Evolutionary conservation across 805 yeast genomes (phyloP).

Genomic region (Kluyveromyces dobzhanskii): DNA sequence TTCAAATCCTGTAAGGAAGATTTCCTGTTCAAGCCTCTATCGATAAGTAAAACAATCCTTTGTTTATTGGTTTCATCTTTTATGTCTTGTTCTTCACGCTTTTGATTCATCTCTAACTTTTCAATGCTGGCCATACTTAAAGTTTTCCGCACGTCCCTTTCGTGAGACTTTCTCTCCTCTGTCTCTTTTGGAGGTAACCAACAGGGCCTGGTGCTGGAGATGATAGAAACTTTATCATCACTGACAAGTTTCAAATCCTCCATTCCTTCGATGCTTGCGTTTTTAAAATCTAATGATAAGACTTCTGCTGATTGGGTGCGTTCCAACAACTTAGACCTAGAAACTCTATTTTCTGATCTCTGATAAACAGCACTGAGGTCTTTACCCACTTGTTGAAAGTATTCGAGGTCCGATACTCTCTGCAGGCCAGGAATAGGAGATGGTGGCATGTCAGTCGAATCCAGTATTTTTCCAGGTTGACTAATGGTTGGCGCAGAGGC

Average conservation of each 20-base stretch:
- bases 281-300: conserved; percentile 32
- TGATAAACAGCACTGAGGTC: conserved; percentile 37
- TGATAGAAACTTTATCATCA: conserved; percentile 44
- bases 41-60: conserved; percentile 19
- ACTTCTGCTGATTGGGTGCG: conserved; percentile 29
- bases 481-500: conserved; percentile 4
- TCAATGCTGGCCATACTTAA: conserved; percentile 29
- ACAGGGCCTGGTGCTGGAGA: conserved; percentile 59
- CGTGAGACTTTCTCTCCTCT: conserved; percentile 47
- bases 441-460: conserved; percentile 33
- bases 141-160: conserved; percentile 41
- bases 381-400: conserved; percentile 29
- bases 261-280: conserved; percentile 34
- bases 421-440: conserved; percentile 42
- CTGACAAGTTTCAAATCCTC: conserved; percentile 58
- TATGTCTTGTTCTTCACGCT: conserved; percentile 17
- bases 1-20: conserved; percentile 19
- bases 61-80: conserved; percentile 23
- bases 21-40: conserved; percentile 27
- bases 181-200: conserved; percentile 61
- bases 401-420: conserved; percentile 23
- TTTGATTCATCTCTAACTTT: conserved; percentile 23
- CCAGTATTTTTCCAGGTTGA: conserved; percentile 21
- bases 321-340: conserved; percentile 31
- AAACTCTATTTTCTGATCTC: conserved; percentile 29